phyloP scores from a whole-genome alignment of 169 alveolate genomes.

The Babesia divergens region DNA sequence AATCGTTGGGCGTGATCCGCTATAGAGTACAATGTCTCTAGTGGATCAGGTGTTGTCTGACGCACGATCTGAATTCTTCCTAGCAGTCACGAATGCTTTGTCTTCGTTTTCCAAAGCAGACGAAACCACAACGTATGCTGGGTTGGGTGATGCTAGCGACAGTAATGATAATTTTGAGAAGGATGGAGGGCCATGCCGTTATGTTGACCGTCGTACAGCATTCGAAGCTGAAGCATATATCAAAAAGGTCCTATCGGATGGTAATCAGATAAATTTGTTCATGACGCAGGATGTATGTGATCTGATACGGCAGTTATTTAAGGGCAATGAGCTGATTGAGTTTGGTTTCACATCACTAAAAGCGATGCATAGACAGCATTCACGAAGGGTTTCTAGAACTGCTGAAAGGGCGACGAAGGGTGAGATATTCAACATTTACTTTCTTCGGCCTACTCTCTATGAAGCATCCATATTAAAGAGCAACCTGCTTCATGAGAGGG shows the following conservation, averaged over 20 bases:
- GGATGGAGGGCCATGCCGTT: too few relatives aligned
- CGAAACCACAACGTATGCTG: too few relatives aligned
- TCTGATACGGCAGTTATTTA: constrained; percentile 21
- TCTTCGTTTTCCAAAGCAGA: constrained; percentile 7
- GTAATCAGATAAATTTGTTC: constrained; percentile 6
- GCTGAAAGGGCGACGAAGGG: not conserved
- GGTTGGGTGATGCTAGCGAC: too few relatives aligned
- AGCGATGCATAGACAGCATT: not conserved
- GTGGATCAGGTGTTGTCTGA: constrained; percentile 48
- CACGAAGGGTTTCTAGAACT: not conserved
- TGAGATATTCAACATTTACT: not conserved
- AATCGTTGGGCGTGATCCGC: not conserved
- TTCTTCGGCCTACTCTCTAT: constrained; percentile 42
- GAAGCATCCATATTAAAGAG: constrained; percentile 24
- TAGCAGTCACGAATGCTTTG: constrained; percentile 7
- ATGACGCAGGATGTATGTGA: constrained; percentile 50
- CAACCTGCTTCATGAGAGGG: constrained; percentile 18
- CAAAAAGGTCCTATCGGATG: not conserved
- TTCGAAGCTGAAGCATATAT: not conserved
- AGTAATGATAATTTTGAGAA: too few relatives aligned
- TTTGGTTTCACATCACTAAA: constrained; percentile 28
- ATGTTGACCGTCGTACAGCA: too few relatives aligned
- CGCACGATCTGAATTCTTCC: constrained; percentile 29
- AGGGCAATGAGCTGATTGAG: not conserved
- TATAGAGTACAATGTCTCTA: constrained; percentile 16